Evolutionary conservation across 176 grass and related monocot species (phyloP).

Genomic region (Oryza meridionalis): DNA sequence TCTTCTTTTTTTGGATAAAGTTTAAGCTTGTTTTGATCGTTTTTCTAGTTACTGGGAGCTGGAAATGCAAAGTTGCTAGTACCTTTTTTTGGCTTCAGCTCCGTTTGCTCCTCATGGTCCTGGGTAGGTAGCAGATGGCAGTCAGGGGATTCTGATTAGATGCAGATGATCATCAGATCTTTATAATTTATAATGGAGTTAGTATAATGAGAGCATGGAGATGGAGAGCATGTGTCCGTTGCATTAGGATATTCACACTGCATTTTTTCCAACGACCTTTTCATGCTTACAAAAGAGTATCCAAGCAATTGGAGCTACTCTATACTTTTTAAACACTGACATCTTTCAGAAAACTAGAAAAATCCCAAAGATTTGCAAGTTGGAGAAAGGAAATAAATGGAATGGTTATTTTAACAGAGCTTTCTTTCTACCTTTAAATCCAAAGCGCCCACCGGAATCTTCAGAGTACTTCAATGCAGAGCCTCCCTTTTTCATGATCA

Average conservation of each 20-base stretch:
- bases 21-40: background rate
- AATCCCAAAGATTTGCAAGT: background rate
- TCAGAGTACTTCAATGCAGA: conserved; percentile 5
- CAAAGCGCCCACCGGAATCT: background rate
- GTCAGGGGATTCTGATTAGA: conserved; percentile 32
- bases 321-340: background rate
- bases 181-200: conserved; percentile 30
- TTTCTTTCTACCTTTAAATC: background rate
- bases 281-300: background rate
- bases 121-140: conserved; percentile 19
- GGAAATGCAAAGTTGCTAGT: conserved; percentile 34
- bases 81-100: conserved; percentile 38
- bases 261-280: conserved; percentile 25
- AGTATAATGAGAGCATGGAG: background rate
- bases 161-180: conserved; percentile 37
- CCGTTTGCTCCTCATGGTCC: background rate
- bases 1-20: background rate
- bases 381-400: background rate
- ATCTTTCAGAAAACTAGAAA: conserved; percentile 7
- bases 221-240: background rate
- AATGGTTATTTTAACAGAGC: background rate
- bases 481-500: background rate
- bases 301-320: conserved; percentile 12
- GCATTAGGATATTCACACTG: conserved; percentile 34
- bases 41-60: conserved; percentile 3